Base-by-base conservation (phyloP, 768 basidiomycete genomes). In the Russula ochroleuca region DNA sequence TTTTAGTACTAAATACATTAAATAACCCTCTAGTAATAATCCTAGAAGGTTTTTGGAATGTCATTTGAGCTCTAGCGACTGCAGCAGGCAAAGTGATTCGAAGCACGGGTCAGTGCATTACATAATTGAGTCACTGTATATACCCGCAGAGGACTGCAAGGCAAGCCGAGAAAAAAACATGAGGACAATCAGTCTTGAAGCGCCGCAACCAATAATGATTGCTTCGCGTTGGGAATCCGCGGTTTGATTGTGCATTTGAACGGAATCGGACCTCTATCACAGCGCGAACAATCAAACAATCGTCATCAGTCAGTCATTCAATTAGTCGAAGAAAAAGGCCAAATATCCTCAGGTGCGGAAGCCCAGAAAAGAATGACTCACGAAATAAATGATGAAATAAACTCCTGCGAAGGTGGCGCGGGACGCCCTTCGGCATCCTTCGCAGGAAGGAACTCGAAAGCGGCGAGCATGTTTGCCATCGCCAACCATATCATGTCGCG, bases 181-280 rank as follows among this genome's bases (percentile, higher is more conserved):
- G 8, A 9, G 9, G 31, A 10, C 8, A 48, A 40, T 62, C 54
- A 63, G 21, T 57, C 62, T 28, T 52, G 49, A 25, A 63, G 49
- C 17, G 40, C 56, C 1, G 21, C 23, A 31, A 63, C 49, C 6
- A 50, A 45, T 9, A 50, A 45, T 9, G 41, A 25, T 41, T 51
- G 57, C 38, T 33, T 51, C 52, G 11, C 8, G 28, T 31, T 23
- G 10, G 61, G 28, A 48, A 54, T 48, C 17, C 63, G 59, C 8
- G 63, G 59, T 48, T 47, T 51, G 37, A 64, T 64, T 7, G 43
- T 54, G 38, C 63, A 64, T 19, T 59, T 35, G 40, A 64, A 64
- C 17, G 63, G 59, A 19, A 62, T 33, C 51, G 63, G 63, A 40
- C 43, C 43, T 23, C 63, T 64, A 43, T 50, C 19, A 40, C 37